phyloP scores from a whole-genome alignment of 805 yeast species.

The Starmerella asiatica region DNA sequence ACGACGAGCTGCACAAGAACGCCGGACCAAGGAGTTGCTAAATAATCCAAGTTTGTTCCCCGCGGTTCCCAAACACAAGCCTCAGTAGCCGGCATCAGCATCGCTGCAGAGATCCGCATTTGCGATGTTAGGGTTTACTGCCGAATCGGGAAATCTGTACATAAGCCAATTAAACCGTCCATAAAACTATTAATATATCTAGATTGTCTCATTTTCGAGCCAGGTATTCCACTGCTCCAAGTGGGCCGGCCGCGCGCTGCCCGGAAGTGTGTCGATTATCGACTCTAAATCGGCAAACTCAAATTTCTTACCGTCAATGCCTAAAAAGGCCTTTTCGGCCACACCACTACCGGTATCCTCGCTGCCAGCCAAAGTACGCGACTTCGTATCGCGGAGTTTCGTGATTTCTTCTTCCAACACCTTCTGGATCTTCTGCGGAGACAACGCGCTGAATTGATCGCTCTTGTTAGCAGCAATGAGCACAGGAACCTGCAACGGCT shows the following conservation, averaged over 20 bases:
- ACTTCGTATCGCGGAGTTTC: conserved; percentile 37
- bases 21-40: conserved; percentile 24
- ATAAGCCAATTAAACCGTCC: too few relatives aligned
- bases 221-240: conserved; percentile 56
- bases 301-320: conserved; percentile 33
- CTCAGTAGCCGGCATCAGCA: conserved; percentile 1
- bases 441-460: conserved; percentile 74
- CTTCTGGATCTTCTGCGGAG: conserved; percentile 44
- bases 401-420: conserved; percentile 53
- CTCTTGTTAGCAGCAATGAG: conserved; percentile 72
- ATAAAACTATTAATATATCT: too few relatives aligned
- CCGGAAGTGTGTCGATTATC: conserved; percentile 44
- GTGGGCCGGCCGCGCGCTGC: conserved; percentile 51
- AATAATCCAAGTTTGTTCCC: conserved; percentile 27
- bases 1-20: conserved; percentile 23
- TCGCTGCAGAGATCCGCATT: too few relatives aligned
- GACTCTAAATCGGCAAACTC: conserved; percentile 60
- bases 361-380: conserved; percentile 30
- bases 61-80: conserved; percentile 24
- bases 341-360: conserved; percentile 28
- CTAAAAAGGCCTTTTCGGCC: conserved; percentile 35
- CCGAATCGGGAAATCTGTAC: too few relatives aligned
- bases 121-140: too few relatives aligned
- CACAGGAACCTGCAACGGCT: conserved; percentile 49
- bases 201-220: conserved; percentile 69